Percentiles rank a stretch among this genome's conserved stretches.
Conservation (phyloP, 805 yeast genomes). For the Candida nemodendra region DNA sequence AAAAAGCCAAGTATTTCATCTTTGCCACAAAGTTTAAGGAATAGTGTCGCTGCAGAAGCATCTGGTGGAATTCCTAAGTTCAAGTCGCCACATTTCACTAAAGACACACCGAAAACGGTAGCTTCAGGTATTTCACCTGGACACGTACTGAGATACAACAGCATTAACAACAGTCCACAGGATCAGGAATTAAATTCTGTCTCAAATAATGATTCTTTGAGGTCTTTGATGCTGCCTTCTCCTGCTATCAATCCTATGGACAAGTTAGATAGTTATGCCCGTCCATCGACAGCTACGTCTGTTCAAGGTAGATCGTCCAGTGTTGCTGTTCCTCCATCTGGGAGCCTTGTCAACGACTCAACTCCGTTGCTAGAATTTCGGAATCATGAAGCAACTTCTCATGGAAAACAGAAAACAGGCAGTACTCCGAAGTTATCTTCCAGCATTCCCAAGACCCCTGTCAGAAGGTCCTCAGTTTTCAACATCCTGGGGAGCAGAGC, state of each 20-base stretch:
- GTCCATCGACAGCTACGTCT: neutral
- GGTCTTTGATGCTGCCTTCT: slow-evolving; percentile 27
- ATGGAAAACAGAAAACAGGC: neutral
- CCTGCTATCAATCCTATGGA: slow-evolving; percentile 21
- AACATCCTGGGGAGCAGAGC: slow-evolving; percentile 4
- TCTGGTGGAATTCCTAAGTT: neutral
- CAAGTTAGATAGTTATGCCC: neutral
- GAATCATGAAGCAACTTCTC: neutral
- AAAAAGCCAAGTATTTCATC: slow-evolving; percentile 17
- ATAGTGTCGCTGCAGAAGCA: too few relatives aligned
- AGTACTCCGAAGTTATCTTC: neutral
- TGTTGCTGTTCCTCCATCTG: neutral
- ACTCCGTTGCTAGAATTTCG: neutral
- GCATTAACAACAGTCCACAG: slow-evolving; percentile 2
- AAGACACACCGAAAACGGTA: neutral
- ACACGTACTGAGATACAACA: slow-evolving; percentile 1
- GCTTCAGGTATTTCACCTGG: neutral
- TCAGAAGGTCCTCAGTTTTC: neutral
- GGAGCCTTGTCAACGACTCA: neutral
- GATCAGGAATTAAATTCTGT: neutral
- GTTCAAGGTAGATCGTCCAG: neutral
- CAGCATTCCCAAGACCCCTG: neutral
- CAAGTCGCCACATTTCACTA: neutral
- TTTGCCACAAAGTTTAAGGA: slow-evolving; percentile 1
- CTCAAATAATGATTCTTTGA: slow-evolving; percentile 11